Evolutionary conservation across 2,329 filamentous ascomycete species (phyloP).

Genomic region (Aspergillus calidoustus): DNA sequence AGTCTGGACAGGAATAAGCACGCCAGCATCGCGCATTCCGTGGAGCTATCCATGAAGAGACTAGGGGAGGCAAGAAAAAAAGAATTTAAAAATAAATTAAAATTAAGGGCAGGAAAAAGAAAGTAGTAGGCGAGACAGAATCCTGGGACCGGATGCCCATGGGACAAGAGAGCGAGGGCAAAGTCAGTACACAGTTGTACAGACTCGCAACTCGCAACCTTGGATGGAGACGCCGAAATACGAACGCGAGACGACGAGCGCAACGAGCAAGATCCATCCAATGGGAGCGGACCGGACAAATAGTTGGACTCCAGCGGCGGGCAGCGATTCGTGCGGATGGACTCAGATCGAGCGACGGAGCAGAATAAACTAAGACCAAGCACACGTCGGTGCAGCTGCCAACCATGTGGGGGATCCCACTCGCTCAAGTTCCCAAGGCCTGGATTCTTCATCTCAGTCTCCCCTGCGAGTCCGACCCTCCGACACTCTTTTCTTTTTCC

Average conservation of each 20-base stretch:
- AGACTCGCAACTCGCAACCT: not conserved
- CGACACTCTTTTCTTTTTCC: constrained; percentile 11
- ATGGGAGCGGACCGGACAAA: constrained; percentile 1
- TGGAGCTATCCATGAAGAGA: constrained; percentile 16
- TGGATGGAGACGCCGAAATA: constrained; percentile 6
- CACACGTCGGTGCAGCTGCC: constrained; percentile 15
- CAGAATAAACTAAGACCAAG: constrained; percentile 15
- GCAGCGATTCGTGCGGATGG: constrained; percentile 7
- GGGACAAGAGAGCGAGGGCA: not conserved
- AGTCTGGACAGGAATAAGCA: constrained; percentile 15
- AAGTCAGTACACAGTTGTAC: not conserved
- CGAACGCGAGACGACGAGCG: constrained; percentile 2
- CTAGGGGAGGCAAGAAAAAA: constrained; percentile 11
- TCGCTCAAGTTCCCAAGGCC: not conserved
- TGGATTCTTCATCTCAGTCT: not conserved
- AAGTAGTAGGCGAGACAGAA: constrained; percentile 6
- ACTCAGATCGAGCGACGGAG: not conserved
- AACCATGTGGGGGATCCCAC: constrained; percentile 18
- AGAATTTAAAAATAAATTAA: constrained; percentile 3
- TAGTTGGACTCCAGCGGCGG: not conserved
- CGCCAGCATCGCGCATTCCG: constrained; percentile 14
- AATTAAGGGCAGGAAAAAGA: not conserved
- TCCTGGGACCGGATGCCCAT: not conserved
- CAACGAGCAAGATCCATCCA: constrained; percentile 4
- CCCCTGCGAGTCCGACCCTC: not conserved